Percentiles rank a stretch among this genome's conserved stretches.
Evolutionary conservation across 352 stramenopile species (phyloP).

Genomic region (Pythium sukuiense): DNA sequence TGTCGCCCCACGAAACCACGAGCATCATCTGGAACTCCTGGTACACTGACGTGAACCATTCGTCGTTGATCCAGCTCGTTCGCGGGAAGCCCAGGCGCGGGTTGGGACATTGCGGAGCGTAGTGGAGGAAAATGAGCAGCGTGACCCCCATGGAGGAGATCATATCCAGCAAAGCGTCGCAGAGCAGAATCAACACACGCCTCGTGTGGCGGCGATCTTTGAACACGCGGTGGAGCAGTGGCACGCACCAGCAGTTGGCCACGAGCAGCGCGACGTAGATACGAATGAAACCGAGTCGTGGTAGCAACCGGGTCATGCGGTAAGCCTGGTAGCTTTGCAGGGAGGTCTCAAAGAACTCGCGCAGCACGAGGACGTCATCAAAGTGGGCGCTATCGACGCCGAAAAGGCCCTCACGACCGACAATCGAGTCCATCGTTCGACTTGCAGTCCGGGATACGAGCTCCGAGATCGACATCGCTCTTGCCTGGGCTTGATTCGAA

Average conservation of each 20-base stretch:
- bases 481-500: too few relatives aligned
- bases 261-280: constrained; percentile 15
- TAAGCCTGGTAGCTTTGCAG: constrained; percentile 11
- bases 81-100: background rate
- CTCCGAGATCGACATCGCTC: too few relatives aligned
- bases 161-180: constrained; percentile 13
- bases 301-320: constrained; percentile 3
- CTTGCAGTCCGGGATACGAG: too few relatives aligned
- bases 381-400: constrained; percentile 8
- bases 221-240: background rate
- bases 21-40: constrained; percentile 21
- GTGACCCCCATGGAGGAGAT: constrained; percentile 12
- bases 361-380: background rate
- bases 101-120: constrained; percentile 6
- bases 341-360: constrained; percentile 2
- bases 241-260: constrained; percentile 11
- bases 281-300: constrained; percentile 20
- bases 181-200: background rate
- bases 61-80: constrained; percentile 6
- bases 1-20: constrained; percentile 11
- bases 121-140: background rate
- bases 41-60: constrained; percentile 1
- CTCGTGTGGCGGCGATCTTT: background rate
- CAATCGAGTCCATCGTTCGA: too few relatives aligned
- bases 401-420: background rate